Conservation (phyloP, 1,284 basidiomycete genomes). For the Microstroma glucosiphilum region DNA sequence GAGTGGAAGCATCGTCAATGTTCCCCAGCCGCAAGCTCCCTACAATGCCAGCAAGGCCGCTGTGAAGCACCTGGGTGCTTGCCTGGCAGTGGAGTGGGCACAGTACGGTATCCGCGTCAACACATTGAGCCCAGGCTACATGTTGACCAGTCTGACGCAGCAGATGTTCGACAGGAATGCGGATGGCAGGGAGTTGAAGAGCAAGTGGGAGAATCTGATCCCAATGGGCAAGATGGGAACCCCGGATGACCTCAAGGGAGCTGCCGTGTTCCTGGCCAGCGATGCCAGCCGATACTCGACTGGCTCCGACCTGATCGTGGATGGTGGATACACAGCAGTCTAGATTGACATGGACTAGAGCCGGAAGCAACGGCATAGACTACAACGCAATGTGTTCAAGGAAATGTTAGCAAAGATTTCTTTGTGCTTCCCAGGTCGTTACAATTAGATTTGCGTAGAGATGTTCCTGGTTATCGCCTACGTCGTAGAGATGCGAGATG, state of each 20-base stretch:
- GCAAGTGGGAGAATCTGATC: constrained; percentile 22
- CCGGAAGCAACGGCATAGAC: no score
- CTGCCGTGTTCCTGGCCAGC: constrained; percentile 74
- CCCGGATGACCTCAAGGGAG: constrained; percentile 57
- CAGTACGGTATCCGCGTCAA: constrained; percentile 77
- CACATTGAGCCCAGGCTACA: constrained; percentile 47
- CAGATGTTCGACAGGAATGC: constrained; percentile 28
- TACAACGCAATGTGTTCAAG: no score
- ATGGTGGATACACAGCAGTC: constrained; percentile 65
- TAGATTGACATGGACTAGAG: constrained; percentile 1
- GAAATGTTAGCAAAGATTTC: no score
- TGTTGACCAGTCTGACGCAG: constrained; percentile 70
- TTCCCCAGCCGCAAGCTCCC: constrained; percentile 74
- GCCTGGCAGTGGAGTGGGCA: constrained; percentile 82
- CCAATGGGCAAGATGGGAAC: constrained; percentile 2
- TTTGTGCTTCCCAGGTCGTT: no score
- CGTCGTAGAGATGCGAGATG: no score
- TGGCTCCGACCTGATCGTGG: constrained; percentile 73
- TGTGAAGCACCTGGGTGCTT: constrained; percentile 79
- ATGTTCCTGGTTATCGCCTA: no score
- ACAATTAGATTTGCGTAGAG: no score
- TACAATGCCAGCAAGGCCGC: constrained; percentile 82
- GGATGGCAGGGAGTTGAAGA: neutral
- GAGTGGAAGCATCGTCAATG: constrained; percentile 69
- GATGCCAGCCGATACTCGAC: constrained; percentile 82